Evolutionary conservation across 2,329 filamentous ascomycete genomes (phyloP), one percentile per base, ranked within the genome.

Genomic region (Daldinia eschscholtzii): DNA sequence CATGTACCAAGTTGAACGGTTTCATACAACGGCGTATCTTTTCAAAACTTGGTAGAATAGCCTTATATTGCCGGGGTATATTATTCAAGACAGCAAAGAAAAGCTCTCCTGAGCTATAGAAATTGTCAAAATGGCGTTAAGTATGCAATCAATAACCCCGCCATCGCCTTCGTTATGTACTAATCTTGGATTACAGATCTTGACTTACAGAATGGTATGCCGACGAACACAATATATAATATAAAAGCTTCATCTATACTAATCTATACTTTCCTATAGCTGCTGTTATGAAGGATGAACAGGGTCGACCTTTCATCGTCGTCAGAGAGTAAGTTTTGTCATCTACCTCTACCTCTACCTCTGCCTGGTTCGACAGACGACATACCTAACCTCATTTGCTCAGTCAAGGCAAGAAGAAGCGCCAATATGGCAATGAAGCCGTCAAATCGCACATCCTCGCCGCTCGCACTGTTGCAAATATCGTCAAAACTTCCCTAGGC

Each of bases 361-460:
- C 39, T 63, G 46, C 53, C 33, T 57, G 57, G 73, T 46, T 46
- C 39, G n/a, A 15, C 35, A 30, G 13, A 20, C 1, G 7, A 6
- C 10, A 35, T 30, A 12, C 57, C 74, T 76, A 68, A 73, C 67
- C 13, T 37, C 71, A 70, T 64, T 50, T 56, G 60, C 62, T 44
- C 76, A 97, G 94, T 80, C 96, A 99, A 83, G 95, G 95, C 80
- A 97, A 91, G 85, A 99, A 98, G 90, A 97, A 94, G 88, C 91
- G 96, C 81, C 93, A 96, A 79, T 95, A 96, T 81, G 96, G 96
- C 78, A 98, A 92, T 81, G 96, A 99, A 79, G 96, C 96, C 60
- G 93, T 99, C 81, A 99, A 99, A 84, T 93, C 94, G 77, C 97
- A 99, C 84, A 99, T 99, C 77, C 90, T 98, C 77, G 95, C 96